Conservation (phyloP, 208 protist species). For the Strigomonas culicis region DNA sequence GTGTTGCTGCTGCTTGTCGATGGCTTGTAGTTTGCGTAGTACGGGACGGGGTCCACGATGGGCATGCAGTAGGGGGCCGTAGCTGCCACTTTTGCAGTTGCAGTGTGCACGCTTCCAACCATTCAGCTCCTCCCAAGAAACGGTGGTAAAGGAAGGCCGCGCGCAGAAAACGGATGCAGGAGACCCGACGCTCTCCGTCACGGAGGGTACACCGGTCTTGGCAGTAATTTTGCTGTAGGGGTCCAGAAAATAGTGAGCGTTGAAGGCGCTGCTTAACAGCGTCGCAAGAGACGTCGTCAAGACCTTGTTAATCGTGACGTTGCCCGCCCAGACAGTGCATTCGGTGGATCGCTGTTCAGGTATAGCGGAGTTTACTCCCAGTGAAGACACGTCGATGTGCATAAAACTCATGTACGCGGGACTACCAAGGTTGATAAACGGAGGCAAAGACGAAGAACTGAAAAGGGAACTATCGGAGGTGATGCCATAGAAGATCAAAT, state of each 20-base stretch:
- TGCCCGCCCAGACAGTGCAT: not conserved
- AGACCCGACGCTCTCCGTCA: not conserved
- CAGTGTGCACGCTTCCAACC: not conserved
- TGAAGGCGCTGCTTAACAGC: not conserved
- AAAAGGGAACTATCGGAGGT: too few relatives aligned
- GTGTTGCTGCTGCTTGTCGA: too few relatives aligned
- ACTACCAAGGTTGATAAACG: too few relatives aligned
- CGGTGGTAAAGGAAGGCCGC: not conserved
- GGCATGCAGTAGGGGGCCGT: too few relatives aligned
- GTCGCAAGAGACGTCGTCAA: not conserved
- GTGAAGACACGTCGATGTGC: not conserved
- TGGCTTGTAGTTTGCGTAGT: not conserved
- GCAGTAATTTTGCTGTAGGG: not conserved
- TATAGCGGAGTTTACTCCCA: not conserved
- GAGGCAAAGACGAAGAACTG: too few relatives aligned
- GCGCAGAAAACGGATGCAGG: not conserved
- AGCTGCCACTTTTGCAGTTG: not conserved
- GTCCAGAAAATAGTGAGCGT: not conserved
- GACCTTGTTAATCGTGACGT: not conserved
- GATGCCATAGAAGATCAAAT: not conserved
- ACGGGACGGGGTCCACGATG: not conserved
- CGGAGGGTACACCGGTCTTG: not conserved
- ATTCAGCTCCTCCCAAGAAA: not conserved
- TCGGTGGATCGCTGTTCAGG: not conserved
- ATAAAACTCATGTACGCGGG: not conserved